Evolutionary conservation across 306 rosid species (phyloP), one percentile per base, ranked within the genome.

Genomic region (Cicer yamashitae): DNA sequence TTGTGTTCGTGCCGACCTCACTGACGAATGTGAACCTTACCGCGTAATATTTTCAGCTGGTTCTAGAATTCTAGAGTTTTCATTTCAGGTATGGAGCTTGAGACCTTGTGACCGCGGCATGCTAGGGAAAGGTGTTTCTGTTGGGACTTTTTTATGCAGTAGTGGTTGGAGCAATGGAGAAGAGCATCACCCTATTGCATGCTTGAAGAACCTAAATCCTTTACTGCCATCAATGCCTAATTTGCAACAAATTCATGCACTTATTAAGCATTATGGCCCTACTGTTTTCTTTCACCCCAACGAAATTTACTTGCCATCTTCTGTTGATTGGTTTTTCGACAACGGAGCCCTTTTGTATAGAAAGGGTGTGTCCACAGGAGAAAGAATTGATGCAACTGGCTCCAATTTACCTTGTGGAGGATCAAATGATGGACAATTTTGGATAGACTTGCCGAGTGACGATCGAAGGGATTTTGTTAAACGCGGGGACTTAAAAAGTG

Each of bases 251-350:
- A 86, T 91, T 69, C 89, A 87, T 65, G 91, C 94, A 73, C 93
- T 94, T 51, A 87, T 90, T 77, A 39, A 81, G 48, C 93, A 90
- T 74, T 94, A 94, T 63, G 98, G 98, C 57, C 98, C 98, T 60
- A 88, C 90, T 50, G 60, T 94, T 62, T 90, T 88, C 84, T 91
- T 94, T 82, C 98, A 94, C 74, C 96, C 98, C 7, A 67, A 84
- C 20, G 98, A 94, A 84, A 50, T 67, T 70, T 91, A 86, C 86
- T 83, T 94, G 84, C 96, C 98, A 47, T 91, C 98, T 81, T 91
- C 97, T 38, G 93, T 94, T 76, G 75, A 84, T 17, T 94, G 98
- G 98, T 87, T 90, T 77, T 94, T 94, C 64, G 66, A 78, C 74
- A 87, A 85, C 30, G 96, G 97, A 50, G 91, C 94, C 3, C 53